Evolutionary conservation across 345 rosid genomes (phyloP).

Genomic region (Citrus mangshanensis): DNA sequence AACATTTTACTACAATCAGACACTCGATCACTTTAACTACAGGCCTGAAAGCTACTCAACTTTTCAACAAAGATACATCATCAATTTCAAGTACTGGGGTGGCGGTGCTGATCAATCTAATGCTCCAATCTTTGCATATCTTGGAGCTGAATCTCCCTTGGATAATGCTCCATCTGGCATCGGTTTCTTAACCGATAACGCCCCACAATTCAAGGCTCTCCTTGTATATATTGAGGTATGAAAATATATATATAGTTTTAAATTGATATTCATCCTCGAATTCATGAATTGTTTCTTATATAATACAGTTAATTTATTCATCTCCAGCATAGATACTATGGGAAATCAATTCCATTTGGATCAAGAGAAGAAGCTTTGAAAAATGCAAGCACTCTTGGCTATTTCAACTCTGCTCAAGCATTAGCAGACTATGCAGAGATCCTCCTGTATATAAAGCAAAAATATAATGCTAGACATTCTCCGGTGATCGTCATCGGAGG

Average conservation of each 20-base stretch:
- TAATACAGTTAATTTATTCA: neutral
- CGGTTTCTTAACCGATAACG: constrained; percentile 38
- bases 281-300: no score
- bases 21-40: constrained; percentile 52
- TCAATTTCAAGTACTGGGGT: constrained; percentile 43
- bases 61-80: constrained; percentile 35
- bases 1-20: constrained; percentile 38
- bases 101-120: constrained; percentile 21
- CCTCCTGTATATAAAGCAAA: constrained; percentile 42
- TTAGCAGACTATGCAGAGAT: constrained; percentile 59
- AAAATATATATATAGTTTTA: no score
- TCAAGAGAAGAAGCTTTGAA: constrained; percentile 40
- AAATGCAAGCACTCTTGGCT: constrained; percentile 45
- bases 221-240: constrained; percentile 40
- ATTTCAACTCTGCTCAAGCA: constrained; percentile 58
- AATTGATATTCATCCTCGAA: neutral
- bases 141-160: constrained; percentile 33
- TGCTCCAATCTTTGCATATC: constrained; percentile 37
- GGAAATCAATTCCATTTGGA: constrained; percentile 48
- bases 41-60: constrained; percentile 35
- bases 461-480: constrained; percentile 29
- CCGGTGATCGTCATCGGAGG: constrained; percentile 70
- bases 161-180: neutral
- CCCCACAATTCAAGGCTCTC: constrained; percentile 28
- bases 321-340: constrained; percentile 44